These are phyloP conservation scores for Petunia axillaris DNA, from an alignment of 257 asterid species.

Conservation along the genomic window DNA sequence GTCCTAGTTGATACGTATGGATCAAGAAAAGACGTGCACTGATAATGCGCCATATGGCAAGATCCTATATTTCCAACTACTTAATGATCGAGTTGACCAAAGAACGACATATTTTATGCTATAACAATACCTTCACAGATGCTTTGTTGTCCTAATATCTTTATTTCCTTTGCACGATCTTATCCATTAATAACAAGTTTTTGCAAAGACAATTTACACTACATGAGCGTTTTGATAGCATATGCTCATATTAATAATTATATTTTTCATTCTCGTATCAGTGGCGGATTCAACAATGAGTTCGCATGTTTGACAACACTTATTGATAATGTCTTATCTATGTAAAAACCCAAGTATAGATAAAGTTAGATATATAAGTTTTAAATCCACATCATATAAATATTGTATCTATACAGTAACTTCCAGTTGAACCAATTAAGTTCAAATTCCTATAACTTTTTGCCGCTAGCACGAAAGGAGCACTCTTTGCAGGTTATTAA, in stretches of 20 bases:
- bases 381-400: not conserved
- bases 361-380: too few relatives aligned
- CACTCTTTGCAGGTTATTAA: not conserved
- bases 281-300: too few relatives aligned
- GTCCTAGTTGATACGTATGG: not conserved
- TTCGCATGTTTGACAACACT: too few relatives aligned
- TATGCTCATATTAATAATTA: too few relatives aligned
- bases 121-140: not conserved
- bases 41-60: not conserved
- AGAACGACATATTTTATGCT: not conserved
- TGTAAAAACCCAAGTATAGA: too few relatives aligned
- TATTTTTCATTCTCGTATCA: too few relatives aligned
- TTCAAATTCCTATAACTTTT: not conserved
- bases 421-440: not conserved
- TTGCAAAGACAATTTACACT: not conserved
- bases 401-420: not conserved
- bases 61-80: not conserved
- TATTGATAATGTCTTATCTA: too few relatives aligned
- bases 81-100: conserved; percentile 5
- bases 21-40: conserved; percentile 13
- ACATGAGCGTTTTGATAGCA: not conserved
- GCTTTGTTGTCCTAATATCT: not conserved
- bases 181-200: not conserved
- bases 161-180: not conserved
- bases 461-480: not conserved